Evolutionary conservation across 352 stramenopile genomes (phyloP).

Genomic region (Phytophthora nicotianae): DNA sequence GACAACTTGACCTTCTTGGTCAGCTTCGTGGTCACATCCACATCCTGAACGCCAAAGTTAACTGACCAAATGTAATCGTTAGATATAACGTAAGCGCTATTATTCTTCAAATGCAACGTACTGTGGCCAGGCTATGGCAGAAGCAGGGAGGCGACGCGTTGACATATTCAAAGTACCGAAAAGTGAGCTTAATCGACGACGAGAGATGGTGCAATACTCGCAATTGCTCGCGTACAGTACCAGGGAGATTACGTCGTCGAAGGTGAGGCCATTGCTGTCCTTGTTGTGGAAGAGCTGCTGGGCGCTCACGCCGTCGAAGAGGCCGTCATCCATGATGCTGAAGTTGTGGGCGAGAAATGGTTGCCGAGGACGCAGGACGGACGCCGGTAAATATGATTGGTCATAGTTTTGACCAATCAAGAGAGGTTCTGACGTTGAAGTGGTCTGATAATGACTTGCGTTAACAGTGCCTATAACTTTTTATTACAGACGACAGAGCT

Average conservation of each 20-base stretch:
- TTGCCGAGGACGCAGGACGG: slow-evolving; percentile 1
- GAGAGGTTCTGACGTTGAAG: slow-evolving; percentile 15
- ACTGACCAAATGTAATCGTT: slow-evolving; percentile 45
- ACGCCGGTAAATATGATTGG: slow-evolving; percentile 8
- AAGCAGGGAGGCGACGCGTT: background rate
- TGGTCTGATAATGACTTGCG: background rate
- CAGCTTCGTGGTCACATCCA: slow-evolving; percentile 90
- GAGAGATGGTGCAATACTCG: background rate
- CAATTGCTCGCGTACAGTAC: slow-evolving; percentile 39
- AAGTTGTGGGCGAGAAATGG: slow-evolving; percentile 19
- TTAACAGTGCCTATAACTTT: background rate
- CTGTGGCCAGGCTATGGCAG: slow-evolving; percentile 61
- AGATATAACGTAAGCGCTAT: background rate
- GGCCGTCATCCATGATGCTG: slow-evolving; percentile 36
- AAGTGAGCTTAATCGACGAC: slow-evolving; percentile 18
- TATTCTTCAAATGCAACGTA: slow-evolving; percentile 34
- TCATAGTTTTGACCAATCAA: slow-evolving; percentile 23
- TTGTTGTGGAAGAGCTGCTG: slow-evolving; percentile 75
- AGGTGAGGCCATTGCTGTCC: slow-evolving; percentile 76
- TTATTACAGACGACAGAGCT: slow-evolving; percentile 55
- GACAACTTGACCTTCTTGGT: slow-evolving; percentile 95
- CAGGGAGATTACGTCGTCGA: slow-evolving; percentile 88
- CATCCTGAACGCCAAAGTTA: slow-evolving; percentile 93
- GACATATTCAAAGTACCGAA: slow-evolving; percentile 6
- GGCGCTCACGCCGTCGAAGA: slow-evolving; percentile 73